These are phyloP conservation scores for Hygrophorus pudorinus DNA, from an alignment of 768 basidiomycete species.

Conservation along the genomic window DNA sequence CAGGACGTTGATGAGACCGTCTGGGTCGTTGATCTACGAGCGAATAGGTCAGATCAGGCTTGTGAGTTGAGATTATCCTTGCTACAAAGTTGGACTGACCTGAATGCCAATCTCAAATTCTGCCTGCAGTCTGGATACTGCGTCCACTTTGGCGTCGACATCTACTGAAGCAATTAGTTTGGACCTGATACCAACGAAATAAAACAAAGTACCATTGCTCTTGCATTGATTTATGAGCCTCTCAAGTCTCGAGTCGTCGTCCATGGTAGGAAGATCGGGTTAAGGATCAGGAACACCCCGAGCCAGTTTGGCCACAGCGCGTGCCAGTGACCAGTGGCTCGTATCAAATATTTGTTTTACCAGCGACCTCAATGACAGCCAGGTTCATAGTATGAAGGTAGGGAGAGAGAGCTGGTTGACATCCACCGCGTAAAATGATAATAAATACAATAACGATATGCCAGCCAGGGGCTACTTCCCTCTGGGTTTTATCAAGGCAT, in stretches of 20 bases:
- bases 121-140: conserved; percentile 65
- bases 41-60: background rate
- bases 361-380: too few species aligned
- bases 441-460: too few species aligned
- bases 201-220: conserved; percentile 42
- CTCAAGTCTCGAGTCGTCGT: conserved; percentile 41
- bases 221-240: conserved; percentile 57
- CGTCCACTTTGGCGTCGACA: conserved; percentile 74
- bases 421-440: too few species aligned
- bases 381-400: background rate
- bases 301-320: background rate
- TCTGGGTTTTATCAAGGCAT: too few species aligned
- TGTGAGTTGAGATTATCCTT: background rate
- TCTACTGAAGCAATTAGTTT: conserved; percentile 32
- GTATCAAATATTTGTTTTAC: background rate
- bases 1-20: conserved; percentile 56
- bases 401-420: too few species aligned
- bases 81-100: conserved; percentile 30
- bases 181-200: conserved; percentile 5
- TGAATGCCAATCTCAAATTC: conserved; percentile 65
- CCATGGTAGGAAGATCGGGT: conserved; percentile 31
- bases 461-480: too few species aligned
- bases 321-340: background rate
- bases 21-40: conserved; percentile 60
- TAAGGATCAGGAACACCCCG: background rate